These are phyloP conservation scores for Cladophialophora yegresii DNA, from an alignment of 2,329 filamentous ascomycete species.

Conservation along the genomic window DNA sequence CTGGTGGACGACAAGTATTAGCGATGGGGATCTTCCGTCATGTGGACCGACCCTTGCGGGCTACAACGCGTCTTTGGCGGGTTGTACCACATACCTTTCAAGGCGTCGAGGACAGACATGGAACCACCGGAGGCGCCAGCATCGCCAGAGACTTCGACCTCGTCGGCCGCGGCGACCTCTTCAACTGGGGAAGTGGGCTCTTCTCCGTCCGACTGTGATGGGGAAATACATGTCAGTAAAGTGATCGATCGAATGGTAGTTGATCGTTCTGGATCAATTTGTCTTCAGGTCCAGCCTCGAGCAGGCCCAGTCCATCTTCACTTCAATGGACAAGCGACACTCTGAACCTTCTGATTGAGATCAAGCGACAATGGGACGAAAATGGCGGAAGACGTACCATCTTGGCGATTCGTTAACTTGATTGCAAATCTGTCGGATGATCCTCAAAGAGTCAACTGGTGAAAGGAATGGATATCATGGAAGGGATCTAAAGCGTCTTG, in stretches of 20 bases:
- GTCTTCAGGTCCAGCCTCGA: background rate
- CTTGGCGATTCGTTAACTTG: constrained; percentile 43
- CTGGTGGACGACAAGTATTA: constrained; percentile 18
- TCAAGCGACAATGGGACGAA: background rate
- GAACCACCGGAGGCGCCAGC: constrained; percentile 70
- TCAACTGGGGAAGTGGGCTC: constrained; percentile 77
- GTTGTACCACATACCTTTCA: constrained; percentile 64
- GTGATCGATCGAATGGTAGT: background rate
- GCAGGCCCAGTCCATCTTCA: background rate
- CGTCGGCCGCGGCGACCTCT: constrained; percentile 64
- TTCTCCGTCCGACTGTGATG: constrained; percentile 98
- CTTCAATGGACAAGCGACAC: background rate
- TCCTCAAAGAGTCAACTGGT: constrained; percentile 54
- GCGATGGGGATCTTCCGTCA: background rate
- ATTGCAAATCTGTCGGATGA: constrained; percentile 49
- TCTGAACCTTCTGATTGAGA: background rate
- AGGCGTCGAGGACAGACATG: constrained; percentile 97
- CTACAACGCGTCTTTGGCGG: background rate
- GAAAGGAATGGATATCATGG: constrained; percentile 31
- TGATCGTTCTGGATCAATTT: background rate
- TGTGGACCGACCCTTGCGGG: background rate
- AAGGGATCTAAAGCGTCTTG: constrained; percentile 8
- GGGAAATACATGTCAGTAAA: background rate
- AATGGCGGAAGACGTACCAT: constrained; percentile 47
- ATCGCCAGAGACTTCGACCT: constrained; percentile 96